Percentiles rank a stretch among this genome's conserved stretches.
Conservation (phyloP, 1,139 yeast genomes). For the Hansenula sp. region DNA sequence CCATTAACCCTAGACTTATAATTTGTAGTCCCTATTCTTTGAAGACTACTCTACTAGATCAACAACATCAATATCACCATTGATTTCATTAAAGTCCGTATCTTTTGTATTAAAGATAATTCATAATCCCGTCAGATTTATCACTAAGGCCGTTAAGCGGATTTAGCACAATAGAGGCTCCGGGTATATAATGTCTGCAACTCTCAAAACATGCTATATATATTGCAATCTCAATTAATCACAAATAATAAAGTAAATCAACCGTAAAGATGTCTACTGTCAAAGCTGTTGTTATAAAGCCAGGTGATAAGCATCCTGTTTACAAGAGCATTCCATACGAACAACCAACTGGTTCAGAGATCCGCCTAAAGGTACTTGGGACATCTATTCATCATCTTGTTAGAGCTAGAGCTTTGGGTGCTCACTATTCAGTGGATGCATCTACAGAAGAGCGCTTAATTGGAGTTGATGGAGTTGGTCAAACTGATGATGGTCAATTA, state of each 20-base stretch:
- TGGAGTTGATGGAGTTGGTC: slow-evolving; percentile 13
- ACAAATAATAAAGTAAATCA: neutral
- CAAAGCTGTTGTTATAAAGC: neutral
- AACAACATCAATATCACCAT: too few relatives aligned
- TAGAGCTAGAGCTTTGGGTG: slow-evolving; percentile 5
- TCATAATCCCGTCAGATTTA: too few relatives aligned
- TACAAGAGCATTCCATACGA: neutral
- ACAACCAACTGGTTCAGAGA: neutral
- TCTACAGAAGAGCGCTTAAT: neutral
- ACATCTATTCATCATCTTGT: slow-evolving; percentile 11
- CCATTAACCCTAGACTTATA: too few relatives aligned
- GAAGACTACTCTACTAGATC: too few relatives aligned
- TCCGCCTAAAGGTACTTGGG: slow-evolving; percentile 2
- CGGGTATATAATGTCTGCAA: too few relatives aligned
- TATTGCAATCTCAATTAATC: too few relatives aligned
- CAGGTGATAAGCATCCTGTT: neutral
- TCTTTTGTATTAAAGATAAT: too few relatives aligned
- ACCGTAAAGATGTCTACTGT: neutral
- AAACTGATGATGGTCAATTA: neutral
- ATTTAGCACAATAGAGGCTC: too few relatives aligned
- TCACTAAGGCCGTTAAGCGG: too few relatives aligned
- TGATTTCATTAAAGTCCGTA: too few relatives aligned
- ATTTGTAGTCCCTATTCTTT: neutral
- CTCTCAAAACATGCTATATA: too few relatives aligned
- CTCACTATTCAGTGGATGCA: slow-evolving; percentile 5